phyloP scores from a whole-genome alignment of 345 rosid species.

The Salix dunnii region DNA sequence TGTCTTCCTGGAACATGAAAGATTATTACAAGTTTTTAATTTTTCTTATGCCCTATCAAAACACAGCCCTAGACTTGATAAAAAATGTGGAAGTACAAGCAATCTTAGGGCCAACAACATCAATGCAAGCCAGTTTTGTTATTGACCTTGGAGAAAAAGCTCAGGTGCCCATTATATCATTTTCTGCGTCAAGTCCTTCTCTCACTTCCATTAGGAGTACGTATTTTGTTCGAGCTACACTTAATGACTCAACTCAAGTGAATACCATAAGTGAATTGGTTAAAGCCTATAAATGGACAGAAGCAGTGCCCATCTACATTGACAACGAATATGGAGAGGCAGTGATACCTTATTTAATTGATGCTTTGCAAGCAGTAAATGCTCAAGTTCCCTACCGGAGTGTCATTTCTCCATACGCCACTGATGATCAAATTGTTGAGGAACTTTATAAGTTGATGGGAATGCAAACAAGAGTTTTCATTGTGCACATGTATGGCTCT shows the following conservation, averaged over 20 bases:
- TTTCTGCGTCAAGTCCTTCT: conserved; percentile 41
- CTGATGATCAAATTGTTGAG: conserved; percentile 33
- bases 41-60: neutral
- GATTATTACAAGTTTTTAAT: too few species aligned
- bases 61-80: conserved; percentile 31
- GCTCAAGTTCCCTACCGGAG: conserved; percentile 20
- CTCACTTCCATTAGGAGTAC: conserved; percentile 1
- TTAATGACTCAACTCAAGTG: conserved; percentile 41
- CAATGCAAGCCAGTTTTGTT: too few species aligned
- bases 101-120: too few species aligned
- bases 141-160: conserved; percentile 26
- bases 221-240: conserved; percentile 40
- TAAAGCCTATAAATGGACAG: conserved; percentile 42
- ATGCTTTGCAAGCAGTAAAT: conserved; percentile 32
- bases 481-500: too few species aligned
- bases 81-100: too few species aligned
- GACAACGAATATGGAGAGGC: conserved; percentile 19
- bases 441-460: conserved; percentile 46
- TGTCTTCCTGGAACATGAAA: too few species aligned
- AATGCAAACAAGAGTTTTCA: conserved; percentile 44
- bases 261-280: conserved; percentile 38
- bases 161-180: conserved; percentile 52
- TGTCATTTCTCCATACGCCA: conserved; percentile 31
- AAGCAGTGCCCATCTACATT: conserved; percentile 27
- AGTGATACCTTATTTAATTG: conserved; percentile 33